Conservation (phyloP, 345 rosid species). For the Aegle marmelos region DNA sequence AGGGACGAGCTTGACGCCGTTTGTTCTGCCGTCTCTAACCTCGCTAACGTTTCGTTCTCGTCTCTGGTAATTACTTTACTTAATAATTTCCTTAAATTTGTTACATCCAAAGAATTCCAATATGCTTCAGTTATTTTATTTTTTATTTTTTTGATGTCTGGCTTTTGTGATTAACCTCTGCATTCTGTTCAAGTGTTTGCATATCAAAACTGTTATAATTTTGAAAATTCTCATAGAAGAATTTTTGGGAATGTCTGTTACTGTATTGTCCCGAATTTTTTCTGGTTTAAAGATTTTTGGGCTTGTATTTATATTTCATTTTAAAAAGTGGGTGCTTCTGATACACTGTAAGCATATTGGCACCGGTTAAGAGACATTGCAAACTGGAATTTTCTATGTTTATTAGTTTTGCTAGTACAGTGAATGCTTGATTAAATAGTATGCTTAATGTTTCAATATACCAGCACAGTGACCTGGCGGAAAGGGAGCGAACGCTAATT, state of each 20-base stretch:
- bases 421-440: slow-evolving; percentile 3
- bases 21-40: slow-evolving; percentile 68
- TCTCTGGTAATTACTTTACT: slow-evolving; percentile 43
- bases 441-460: neutral
- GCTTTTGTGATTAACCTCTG: neutral
- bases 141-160: neutral
- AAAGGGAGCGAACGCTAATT: slow-evolving; percentile 48
- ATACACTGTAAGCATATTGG: neutral
- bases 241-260: neutral
- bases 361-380: neutral
- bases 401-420: neutral
- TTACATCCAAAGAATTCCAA: neutral
- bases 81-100: too few relatives aligned
- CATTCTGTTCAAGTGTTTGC: neutral
- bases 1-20: slow-evolving; percentile 93
- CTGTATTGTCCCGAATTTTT: neutral
- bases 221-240: neutral
- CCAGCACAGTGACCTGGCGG: slow-evolving; percentile 78
- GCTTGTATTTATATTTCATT: neutral
- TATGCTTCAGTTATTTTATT: neutral
- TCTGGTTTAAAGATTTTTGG: neutral
- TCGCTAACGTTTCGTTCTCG: slow-evolving; percentile 64
- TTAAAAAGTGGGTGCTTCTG: neutral
- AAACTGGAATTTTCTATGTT: neutral
- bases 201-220: neutral